These are phyloP conservation scores for Sporothrix curviconia DNA, from an alignment of 2,329 filamentous ascomycete species.

Conservation along the genomic window DNA sequence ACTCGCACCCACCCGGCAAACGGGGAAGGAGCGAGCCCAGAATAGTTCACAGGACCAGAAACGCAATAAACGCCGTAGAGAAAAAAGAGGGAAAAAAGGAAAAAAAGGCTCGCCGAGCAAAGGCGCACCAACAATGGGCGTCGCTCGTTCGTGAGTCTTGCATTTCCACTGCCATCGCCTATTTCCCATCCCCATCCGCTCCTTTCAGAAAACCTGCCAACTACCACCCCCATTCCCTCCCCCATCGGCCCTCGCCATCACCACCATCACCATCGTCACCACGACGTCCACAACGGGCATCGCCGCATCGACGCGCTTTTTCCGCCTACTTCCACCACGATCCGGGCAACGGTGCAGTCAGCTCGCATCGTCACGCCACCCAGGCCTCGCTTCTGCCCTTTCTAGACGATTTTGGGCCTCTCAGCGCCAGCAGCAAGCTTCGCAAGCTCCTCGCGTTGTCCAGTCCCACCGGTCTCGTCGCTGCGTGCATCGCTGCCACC, in stretches of 20 bases:
- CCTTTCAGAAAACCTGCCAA: slow-evolving; percentile 4
- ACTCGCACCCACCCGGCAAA: neutral
- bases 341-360: neutral
- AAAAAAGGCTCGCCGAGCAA: slow-evolving; percentile 17
- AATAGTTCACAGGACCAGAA: slow-evolving; percentile 13
- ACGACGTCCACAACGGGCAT: neutral
- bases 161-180: slow-evolving; percentile 16
- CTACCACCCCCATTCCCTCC: neutral
- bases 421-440: neutral
- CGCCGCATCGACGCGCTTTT: neutral
- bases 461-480: neutral
- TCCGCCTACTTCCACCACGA: neutral
- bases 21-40: slow-evolving; percentile 14
- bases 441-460: neutral
- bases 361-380: neutral
- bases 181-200: slow-evolving; percentile 8
- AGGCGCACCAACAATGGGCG: slow-evolving; percentile 17
- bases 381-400: too few species aligned
- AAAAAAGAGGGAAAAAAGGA: slow-evolving; percentile 11
- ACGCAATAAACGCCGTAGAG: slow-evolving; percentile 1
- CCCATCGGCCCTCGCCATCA: neutral
- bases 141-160: slow-evolving; percentile 8
- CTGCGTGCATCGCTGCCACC: slow-evolving; percentile 6
- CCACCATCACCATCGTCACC: slow-evolving; percentile 8
- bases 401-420: neutral